Base-by-base conservation (phyloP, 1,284 basidiomycete species). In the Ceratobasidium sp. region DNA sequence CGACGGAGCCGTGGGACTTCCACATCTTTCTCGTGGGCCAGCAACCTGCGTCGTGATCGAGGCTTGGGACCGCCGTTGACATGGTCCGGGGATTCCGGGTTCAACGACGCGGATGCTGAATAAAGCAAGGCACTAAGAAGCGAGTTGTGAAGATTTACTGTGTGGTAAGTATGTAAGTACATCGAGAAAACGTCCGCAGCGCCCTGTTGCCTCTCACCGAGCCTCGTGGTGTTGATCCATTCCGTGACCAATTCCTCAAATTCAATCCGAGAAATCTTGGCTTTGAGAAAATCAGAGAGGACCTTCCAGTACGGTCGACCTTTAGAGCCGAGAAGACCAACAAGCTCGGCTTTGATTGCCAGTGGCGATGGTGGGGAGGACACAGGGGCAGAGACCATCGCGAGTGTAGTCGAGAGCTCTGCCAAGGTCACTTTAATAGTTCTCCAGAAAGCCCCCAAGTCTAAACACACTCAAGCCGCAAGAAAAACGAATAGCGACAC, bases 121-220 rank as follows among this genome's bases (percentile, higher is more conserved):
- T 93, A 92, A 78, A 95, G 92, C 13, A 95, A 83, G 2, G 93
- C 93, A 51, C 94, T 92, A 62, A 95, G 90, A 37, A 95, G 86
- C 2, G 92, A 89, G 82, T 95, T 95, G 81, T 95, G 93, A 1
- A 94, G 85, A 82, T 92, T 91, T 43, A 94, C 91, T 92, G 79
- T 32, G 71, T 34, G 61, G 22, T 40, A 62, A 67, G 25, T 76
- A 40, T 29, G 44, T 77, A 54, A 49, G 51, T 19, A 37, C 52
- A 37, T 51, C n/a, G n/a, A 54, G 15, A 52, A 51, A 65, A 40
- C 29, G 29, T 49, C 40, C 15, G 62, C 56, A 13, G 34, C 52
- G 29, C 11, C 40, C 3, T 44, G 5, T 22, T 7, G 29, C 6
- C 6, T 81, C 85, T 78, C 78, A 91, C 91, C 85, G 32, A 94